Evolutionary conservation across 2,329 filamentous ascomycete genomes (phyloP).

Genomic region (Fusarium sp.): DNA sequence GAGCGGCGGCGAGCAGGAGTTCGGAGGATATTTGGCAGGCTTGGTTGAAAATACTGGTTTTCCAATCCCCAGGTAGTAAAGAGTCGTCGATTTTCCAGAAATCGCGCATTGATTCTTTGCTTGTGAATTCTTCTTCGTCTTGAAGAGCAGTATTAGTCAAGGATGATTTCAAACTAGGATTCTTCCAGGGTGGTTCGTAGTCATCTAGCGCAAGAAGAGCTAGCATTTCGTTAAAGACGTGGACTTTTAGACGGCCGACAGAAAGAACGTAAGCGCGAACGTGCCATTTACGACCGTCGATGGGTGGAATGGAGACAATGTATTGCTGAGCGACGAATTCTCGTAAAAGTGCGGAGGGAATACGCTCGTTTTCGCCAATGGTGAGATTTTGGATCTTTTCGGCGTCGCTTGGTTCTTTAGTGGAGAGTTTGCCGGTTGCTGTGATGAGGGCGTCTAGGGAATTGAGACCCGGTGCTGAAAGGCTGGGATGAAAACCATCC

Average conservation of each 20-base stretch:
- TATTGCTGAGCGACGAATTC: slow-evolving; percentile 55
- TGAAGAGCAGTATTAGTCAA: slow-evolving; percentile 55
- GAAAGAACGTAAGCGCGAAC: slow-evolving; percentile 52
- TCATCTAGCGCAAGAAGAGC: slow-evolving; percentile 51
- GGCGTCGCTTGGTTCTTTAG: slow-evolving; percentile 6
- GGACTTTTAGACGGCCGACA: slow-evolving; percentile 53
- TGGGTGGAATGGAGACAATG: slow-evolving; percentile 48
- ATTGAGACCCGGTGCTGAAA: slow-evolving; percentile 45
- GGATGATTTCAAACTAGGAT: slow-evolving; percentile 50
- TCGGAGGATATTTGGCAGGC: slow-evolving; percentile 51
- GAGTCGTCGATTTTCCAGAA: slow-evolving; percentile 49
- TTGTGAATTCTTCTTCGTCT: slow-evolving; percentile 50
- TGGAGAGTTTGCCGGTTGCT: slow-evolving; percentile 38
- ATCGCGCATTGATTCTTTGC: slow-evolving; percentile 51
- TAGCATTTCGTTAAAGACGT: slow-evolving; percentile 54
- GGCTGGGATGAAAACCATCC: slow-evolving; percentile 33
- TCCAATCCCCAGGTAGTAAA: slow-evolving; percentile 51
- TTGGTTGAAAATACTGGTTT: slow-evolving; percentile 50
- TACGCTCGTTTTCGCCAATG: slow-evolving; percentile 50
- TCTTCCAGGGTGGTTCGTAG: slow-evolving; percentile 53
- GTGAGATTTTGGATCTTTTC: slow-evolving; percentile 35
- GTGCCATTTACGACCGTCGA: slow-evolving; percentile 54
- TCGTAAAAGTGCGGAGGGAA: slow-evolving; percentile 53
- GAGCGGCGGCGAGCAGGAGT: slow-evolving; percentile 50
- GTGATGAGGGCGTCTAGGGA: slow-evolving; percentile 50